Conservation (phyloP, 768 basidiomycete genomes). For the Hemileccinum rubropunctum region DNA sequence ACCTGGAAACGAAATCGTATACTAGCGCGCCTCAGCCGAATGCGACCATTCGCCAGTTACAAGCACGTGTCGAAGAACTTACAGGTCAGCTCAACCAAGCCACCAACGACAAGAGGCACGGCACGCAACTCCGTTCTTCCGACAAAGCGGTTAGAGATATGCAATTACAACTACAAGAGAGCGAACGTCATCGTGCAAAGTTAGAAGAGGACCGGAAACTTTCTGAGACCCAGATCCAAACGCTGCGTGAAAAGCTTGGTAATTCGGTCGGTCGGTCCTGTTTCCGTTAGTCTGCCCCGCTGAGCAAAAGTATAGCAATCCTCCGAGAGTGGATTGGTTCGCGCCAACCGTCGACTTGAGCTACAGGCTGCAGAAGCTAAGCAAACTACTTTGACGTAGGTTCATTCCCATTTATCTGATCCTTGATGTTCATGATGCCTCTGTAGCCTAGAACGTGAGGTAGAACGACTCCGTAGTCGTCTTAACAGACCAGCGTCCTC, state of each 20-base stretch:
- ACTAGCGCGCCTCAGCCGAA: constrained; percentile 58
- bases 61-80: constrained; percentile 73
- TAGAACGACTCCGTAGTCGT: constrained; percentile 66
- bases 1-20: constrained; percentile 78
- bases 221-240: constrained; percentile 56
- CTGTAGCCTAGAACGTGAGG: constrained; percentile 57
- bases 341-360: constrained; percentile 73
- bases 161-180: constrained; percentile 54
- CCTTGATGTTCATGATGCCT: constrained; percentile 2
- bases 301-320: constrained; percentile 53
- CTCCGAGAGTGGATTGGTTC: constrained; percentile 60
- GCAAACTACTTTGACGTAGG: constrained; percentile 67
- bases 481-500: constrained; percentile 56
- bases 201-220: constrained; percentile 64
- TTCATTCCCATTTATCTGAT: constrained; percentile 1
- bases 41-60: constrained; percentile 55
- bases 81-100: constrained; percentile 42
- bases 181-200: constrained; percentile 56
- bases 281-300: neutral
- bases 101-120: constrained; percentile 40
- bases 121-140: constrained; percentile 36
- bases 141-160: constrained; percentile 52
- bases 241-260: constrained; percentile 59
- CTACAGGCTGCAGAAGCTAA: constrained; percentile 73
- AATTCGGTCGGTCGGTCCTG: constrained; percentile 46